Evolutionary conservation across 2,329 filamentous ascomycete genomes (phyloP).

Genomic region (Talaromyces funiculosus): DNA sequence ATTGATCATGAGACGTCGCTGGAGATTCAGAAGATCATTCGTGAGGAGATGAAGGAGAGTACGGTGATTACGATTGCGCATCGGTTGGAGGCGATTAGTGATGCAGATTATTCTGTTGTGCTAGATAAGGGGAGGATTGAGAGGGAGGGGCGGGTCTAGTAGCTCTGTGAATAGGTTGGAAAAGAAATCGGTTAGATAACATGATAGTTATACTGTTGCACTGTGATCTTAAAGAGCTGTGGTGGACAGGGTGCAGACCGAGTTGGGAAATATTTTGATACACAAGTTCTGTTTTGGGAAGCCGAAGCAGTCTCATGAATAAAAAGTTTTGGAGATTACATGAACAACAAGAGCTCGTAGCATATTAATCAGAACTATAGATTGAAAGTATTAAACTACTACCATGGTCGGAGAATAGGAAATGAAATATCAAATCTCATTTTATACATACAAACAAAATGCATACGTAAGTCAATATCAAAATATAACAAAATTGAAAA

Average conservation of each 20-base stretch:
- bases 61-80: slow-evolving; percentile 64
- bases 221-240: no score
- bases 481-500: neutral
- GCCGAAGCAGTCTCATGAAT: no score
- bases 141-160: slow-evolving; percentile 10
- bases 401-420: neutral
- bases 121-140: slow-evolving; percentile 47
- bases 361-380: no score
- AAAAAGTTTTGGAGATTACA: no score
- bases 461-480: neutral
- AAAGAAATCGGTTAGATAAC: no score
- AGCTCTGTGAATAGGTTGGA: no score
- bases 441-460: neutral
- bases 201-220: no score
- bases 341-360: no score
- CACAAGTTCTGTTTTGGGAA: no score
- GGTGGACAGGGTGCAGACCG: no score
- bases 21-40: slow-evolving; percentile 34
- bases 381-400: neutral
- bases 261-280: no score
- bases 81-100: slow-evolving; percentile 56
- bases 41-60: slow-evolving; percentile 32
- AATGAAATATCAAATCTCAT: neutral
- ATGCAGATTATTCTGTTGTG: slow-evolving; percentile 52
- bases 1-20: slow-evolving; percentile 58